Evolutionary conservation across 2,329 filamentous ascomycete species (phyloP).

Genomic region (Delphinella strobiligena): DNA sequence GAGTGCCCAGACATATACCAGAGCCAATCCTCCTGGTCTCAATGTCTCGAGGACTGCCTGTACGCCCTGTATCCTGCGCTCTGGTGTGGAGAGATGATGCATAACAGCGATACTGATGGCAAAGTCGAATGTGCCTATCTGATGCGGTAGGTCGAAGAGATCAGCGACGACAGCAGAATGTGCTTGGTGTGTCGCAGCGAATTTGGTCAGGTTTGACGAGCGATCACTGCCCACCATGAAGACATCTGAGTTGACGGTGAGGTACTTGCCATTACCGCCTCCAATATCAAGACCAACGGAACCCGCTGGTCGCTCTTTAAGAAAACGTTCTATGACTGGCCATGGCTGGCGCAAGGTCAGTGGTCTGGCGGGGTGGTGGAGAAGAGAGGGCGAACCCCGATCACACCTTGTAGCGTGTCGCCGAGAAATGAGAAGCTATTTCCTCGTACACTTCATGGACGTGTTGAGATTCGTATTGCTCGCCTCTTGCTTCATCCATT

Average conservation of each 20-base stretch:
- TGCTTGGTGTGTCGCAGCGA: slow-evolving; percentile 45
- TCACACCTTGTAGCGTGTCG: slow-evolving; percentile 57
- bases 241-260: slow-evolving; percentile 63
- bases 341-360: slow-evolving; percentile 58
- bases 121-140: slow-evolving; percentile 58
- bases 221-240: slow-evolving; percentile 80
- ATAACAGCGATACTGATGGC: slow-evolving; percentile 89
- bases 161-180: slow-evolving; percentile 70
- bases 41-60: slow-evolving; percentile 58
- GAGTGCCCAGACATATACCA: slow-evolving; percentile 91
- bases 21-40: slow-evolving; percentile 47
- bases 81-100: slow-evolving; percentile 76
- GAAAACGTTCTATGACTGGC: slow-evolving; percentile 78
- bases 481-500: slow-evolving; percentile 3
- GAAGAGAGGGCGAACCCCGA: slow-evolving; percentile 10
- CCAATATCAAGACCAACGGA: slow-evolving; percentile 81
- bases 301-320: slow-evolving; percentile 52
- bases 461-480: slow-evolving; percentile 65
- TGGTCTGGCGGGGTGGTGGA: slow-evolving; percentile 30
- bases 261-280: slow-evolving; percentile 95
- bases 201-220: slow-evolving; percentile 48
- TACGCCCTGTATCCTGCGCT: slow-evolving; percentile 62
- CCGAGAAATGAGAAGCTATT: slow-evolving; percentile 74
- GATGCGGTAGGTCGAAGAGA: slow-evolving; percentile 72
- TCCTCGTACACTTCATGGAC: slow-evolving; percentile 87